A percentile compares a stretch with the other conserved stretches of the same genome.
Conservation (phyloP, 2,329 filamentous ascomycete species). For the Sporothrix inflata region DNA sequence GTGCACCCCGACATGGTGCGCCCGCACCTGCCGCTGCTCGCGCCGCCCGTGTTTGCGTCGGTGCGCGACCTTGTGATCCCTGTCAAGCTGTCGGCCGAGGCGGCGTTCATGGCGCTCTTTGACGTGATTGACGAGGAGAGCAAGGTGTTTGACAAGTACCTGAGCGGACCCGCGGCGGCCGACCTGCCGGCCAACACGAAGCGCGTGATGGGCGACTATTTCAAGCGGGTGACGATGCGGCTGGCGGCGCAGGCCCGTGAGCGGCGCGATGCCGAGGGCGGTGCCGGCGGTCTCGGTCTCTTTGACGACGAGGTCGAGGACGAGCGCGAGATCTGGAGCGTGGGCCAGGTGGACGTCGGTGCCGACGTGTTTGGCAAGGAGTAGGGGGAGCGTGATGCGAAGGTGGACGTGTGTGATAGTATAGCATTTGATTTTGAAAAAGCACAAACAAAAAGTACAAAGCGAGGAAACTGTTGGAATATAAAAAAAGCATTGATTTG, state of each 20-base stretch:
- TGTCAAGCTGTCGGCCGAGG: constrained; percentile 92
- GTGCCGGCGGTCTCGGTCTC: constrained; percentile 80
- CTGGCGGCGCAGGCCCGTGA: constrained; percentile 87
- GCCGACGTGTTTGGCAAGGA: constrained; percentile 61
- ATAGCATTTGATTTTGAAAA: constrained; percentile 1
- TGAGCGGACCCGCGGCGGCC: constrained; percentile 66
- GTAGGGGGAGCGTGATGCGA: background rate
- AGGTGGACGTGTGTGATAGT: background rate
- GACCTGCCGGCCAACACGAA: constrained; percentile 66
- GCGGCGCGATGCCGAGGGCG: constrained; percentile 87
- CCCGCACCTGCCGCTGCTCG: constrained; percentile 79
- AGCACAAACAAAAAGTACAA: constrained; percentile 16
- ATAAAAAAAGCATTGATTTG: constrained; percentile 11
- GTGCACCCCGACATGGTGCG: constrained; percentile 78
- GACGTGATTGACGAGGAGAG: constrained; percentile 84
- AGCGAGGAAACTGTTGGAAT: constrained; percentile 11
- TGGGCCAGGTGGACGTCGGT: constrained; percentile 81
- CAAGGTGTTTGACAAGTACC: constrained; percentile 88
- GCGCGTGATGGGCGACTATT: constrained; percentile 93
- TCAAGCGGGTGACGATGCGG: constrained; percentile 77
- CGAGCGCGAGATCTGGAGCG: constrained; percentile 93
- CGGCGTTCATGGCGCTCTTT: constrained; percentile 90
- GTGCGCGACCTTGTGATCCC: constrained; percentile 93
- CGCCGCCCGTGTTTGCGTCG: constrained; percentile 81
- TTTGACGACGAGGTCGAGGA: constrained; percentile 92